phyloP scores from a whole-genome alignment of 2,329 filamentous ascomycete genomes.

The Penicillium sp. region DNA sequence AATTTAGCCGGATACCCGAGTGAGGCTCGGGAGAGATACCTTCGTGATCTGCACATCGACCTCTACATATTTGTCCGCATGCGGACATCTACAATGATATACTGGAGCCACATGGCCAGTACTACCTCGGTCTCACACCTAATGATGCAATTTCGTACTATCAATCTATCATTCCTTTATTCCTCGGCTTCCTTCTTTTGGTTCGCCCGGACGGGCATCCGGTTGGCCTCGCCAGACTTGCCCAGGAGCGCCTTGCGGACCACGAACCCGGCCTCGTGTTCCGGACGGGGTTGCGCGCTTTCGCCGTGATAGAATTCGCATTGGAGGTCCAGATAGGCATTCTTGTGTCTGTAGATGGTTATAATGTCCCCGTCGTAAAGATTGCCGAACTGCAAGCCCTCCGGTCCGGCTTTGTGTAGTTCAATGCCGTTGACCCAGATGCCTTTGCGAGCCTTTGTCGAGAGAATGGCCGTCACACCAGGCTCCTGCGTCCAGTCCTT shows the following conservation, averaged over 20 bases:
- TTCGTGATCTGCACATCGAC: not conserved
- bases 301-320: conserved; percentile 49
- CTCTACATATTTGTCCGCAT: conserved; percentile 10
- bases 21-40: not conserved
- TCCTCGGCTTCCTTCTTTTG: conserved; percentile 13
- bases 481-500: conserved; percentile 55
- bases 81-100: conserved; percentile 14
- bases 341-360: conserved; percentile 60
- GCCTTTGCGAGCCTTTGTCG: conserved; percentile 73
- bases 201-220: conserved; percentile 18
- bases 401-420: conserved; percentile 54
- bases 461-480: conserved; percentile 67
- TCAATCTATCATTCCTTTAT: conserved; percentile 20
- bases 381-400: conserved; percentile 59
- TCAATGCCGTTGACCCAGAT: conserved; percentile 74
- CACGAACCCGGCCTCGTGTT: conserved; percentile 40
- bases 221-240: conserved; percentile 29
- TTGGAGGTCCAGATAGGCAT: conserved; percentile 42
- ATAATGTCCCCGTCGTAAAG: conserved; percentile 76
- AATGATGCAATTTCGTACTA: conserved; percentile 12
- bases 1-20: not conserved
- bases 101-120: conserved; percentile 8
- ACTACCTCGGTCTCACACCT: conserved; percentile 11
- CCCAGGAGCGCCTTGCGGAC: conserved; percentile 39
- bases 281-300: conserved; percentile 43